Conservation (phyloP, 805 yeast species). For the Lipomyces kockii region DNA sequence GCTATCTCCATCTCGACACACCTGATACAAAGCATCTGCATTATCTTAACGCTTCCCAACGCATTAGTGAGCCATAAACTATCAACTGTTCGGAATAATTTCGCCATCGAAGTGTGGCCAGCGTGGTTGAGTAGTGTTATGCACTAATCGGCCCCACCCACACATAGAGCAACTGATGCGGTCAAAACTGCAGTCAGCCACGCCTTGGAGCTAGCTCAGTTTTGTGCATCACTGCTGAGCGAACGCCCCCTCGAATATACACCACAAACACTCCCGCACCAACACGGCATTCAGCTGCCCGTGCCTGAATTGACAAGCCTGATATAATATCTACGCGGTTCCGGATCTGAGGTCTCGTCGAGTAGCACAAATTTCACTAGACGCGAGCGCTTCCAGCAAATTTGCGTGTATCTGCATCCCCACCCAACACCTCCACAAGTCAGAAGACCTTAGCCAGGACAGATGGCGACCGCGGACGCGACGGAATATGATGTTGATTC, state of each 20-base stretch:
- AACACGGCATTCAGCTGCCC: background rate
- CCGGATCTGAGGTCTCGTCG: background rate
- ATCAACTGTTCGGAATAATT: no score
- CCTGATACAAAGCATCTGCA: no score
- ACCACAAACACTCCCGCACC: background rate
- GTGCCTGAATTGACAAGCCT: background rate
- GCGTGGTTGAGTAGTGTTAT: no score
- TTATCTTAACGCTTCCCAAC: no score
- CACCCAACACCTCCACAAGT: background rate
- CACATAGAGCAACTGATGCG: no score
- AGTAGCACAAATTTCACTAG: background rate
- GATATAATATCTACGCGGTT: background rate
- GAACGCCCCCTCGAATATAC: background rate
- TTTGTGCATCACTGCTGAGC: background rate
- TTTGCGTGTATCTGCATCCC: background rate
- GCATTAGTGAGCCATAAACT: no score
- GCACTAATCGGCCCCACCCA: no score
- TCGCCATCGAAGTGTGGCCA: no score
- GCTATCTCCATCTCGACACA: no score
- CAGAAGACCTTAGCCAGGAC: background rate
- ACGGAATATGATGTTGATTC: slow-evolving; percentile 94
- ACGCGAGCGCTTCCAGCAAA: background rate
- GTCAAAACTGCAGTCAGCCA: background rate
- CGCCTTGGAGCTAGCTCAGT: background rate
- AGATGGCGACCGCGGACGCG: slow-evolving; percentile 26